Conservation (phyloP, 805 yeast species). For the Candida germanica region DNA sequence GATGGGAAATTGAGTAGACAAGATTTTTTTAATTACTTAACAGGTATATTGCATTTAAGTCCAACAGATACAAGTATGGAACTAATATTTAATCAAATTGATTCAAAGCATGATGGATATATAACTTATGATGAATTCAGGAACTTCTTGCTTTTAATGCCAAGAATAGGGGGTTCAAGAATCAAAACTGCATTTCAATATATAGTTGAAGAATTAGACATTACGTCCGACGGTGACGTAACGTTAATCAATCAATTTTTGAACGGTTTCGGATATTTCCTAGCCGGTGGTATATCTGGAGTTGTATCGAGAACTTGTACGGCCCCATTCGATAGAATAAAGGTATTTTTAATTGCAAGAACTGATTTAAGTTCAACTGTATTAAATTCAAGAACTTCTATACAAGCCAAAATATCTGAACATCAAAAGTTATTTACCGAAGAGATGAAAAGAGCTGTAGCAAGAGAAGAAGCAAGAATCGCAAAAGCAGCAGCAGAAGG, state of each 20-base stretch:
- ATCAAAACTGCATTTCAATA: slow-evolving; percentile 77
- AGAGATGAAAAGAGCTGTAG: slow-evolving; percentile 2
- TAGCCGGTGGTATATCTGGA: slow-evolving; percentile 95
- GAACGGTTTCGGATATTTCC: slow-evolving; percentile 83
- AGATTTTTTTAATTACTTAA: slow-evolving; percentile 68
- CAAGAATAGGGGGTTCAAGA: slow-evolving; percentile 72
- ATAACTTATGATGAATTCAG: slow-evolving; percentile 86
- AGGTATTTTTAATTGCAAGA: slow-evolving; percentile 90
- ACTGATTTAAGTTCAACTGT: slow-evolving; percentile 75
- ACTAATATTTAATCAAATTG: slow-evolving; percentile 53
- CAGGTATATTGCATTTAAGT: slow-evolving; percentile 47
- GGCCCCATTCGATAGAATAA: slow-evolving; percentile 94
- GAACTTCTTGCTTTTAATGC: slow-evolving; percentile 77
- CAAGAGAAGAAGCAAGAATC: too few relatives aligned
- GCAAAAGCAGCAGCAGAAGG: slow-evolving; percentile 1
- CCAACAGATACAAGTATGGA: slow-evolving; percentile 54
- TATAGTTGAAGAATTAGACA: slow-evolving; percentile 73
- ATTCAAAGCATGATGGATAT: slow-evolving; percentile 56
- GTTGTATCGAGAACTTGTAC: slow-evolving; percentile 95
- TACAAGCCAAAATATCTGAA: slow-evolving; percentile 13
- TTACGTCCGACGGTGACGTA: slow-evolving; percentile 91
- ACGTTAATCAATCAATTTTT: slow-evolving; percentile 74
- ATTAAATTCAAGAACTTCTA: slow-evolving; percentile 51
- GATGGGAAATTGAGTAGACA: slow-evolving; percentile 67
- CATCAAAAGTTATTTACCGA: background rate